These are phyloP conservation scores for Emydomyces testavorans DNA, from an alignment of 2,329 filamentous ascomycete genomes.

Conservation along the genomic window DNA sequence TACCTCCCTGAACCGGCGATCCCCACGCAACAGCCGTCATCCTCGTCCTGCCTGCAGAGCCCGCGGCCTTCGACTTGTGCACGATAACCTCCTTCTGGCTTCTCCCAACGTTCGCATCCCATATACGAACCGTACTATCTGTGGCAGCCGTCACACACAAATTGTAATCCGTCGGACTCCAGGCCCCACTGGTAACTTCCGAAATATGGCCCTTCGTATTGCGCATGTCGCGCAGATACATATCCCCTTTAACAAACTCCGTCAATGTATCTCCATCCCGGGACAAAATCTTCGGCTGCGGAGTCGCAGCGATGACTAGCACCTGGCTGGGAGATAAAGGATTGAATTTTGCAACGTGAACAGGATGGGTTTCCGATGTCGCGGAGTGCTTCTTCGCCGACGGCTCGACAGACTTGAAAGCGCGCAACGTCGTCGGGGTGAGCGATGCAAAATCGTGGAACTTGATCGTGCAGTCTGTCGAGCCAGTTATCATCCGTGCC, in stretches of 20 bases:
- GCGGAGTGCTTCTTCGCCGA: slow-evolving; percentile 61
- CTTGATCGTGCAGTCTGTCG: slow-evolving; percentile 81
- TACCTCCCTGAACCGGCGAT: slow-evolving; percentile 60
- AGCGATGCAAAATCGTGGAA: slow-evolving; percentile 92
- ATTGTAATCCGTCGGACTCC: slow-evolving; percentile 80
- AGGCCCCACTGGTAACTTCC: slow-evolving; percentile 77
- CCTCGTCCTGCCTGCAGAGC: slow-evolving; percentile 76
- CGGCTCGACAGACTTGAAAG: slow-evolving; percentile 86
- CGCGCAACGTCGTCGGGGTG: slow-evolving; percentile 85
- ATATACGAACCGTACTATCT: slow-evolving; percentile 90
- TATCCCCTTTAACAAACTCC: slow-evolving; percentile 93
- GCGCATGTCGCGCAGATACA: slow-evolving; percentile 95
- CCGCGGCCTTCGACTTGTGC: slow-evolving; percentile 83
- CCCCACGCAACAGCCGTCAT: slow-evolving; percentile 93
- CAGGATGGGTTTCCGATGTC: slow-evolving; percentile 69
- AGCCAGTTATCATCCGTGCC: slow-evolving; percentile 75
- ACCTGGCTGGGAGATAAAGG: slow-evolving; percentile 67
- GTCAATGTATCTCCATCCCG: slow-evolving; percentile 76
- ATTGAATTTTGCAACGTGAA: slow-evolving; percentile 80
- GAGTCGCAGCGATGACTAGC: slow-evolving; percentile 75
- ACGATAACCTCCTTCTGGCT: slow-evolving; percentile 89
- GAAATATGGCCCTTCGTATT: slow-evolving; percentile 95
- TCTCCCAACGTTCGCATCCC: slow-evolving; percentile 87
- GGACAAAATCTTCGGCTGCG: slow-evolving; percentile 79
- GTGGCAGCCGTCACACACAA: slow-evolving; percentile 82